phyloP scores from a whole-genome alignment of 2,329 filamentous ascomycete genomes.

The Sporothrix sp. region DNA sequence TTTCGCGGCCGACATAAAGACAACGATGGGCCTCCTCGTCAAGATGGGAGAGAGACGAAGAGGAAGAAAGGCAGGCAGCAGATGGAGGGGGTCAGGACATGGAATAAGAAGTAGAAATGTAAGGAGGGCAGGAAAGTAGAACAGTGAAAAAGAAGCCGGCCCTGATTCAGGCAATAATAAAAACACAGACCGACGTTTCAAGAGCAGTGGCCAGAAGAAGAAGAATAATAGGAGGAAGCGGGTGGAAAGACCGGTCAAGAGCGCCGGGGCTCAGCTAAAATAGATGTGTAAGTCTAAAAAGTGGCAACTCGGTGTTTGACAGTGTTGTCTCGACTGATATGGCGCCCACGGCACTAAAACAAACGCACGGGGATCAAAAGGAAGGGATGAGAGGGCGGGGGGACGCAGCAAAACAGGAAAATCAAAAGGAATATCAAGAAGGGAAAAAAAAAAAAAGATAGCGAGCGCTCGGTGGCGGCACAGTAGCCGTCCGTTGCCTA shows the following conservation, averaged over 20 bases:
- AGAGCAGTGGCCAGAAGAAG: constrained; percentile 4
- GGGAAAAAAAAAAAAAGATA: no score
- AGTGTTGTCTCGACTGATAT: constrained; percentile 1
- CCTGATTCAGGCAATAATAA: background rate
- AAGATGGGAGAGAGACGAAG: background rate
- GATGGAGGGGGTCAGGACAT: background rate
- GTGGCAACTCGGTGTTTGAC: constrained; percentile 9
- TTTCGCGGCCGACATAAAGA: constrained; percentile 51
- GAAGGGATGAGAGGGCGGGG: background rate
- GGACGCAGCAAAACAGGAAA: constrained; percentile 4
- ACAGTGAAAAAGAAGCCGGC: constrained; percentile 2
- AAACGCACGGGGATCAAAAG: background rate
- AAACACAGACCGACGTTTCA: constrained; percentile 5
- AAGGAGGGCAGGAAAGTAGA: background rate
- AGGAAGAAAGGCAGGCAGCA: background rate
- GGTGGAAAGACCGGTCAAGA: constrained; percentile 3
- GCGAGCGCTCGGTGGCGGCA: background rate
- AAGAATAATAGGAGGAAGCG: background rate
- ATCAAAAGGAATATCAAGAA: background rate
- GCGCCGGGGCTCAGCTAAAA: background rate
- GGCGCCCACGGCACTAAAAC: constrained; percentile 4
- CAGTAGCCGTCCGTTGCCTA: constrained; percentile 7
- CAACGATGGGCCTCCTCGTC: background rate
- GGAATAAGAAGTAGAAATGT: constrained; percentile 10
- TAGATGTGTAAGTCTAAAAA: constrained; percentile 11